Evolutionary conservation across 176 grass and related monocot species (phyloP).

Genomic region (Hordeum marinum): DNA sequence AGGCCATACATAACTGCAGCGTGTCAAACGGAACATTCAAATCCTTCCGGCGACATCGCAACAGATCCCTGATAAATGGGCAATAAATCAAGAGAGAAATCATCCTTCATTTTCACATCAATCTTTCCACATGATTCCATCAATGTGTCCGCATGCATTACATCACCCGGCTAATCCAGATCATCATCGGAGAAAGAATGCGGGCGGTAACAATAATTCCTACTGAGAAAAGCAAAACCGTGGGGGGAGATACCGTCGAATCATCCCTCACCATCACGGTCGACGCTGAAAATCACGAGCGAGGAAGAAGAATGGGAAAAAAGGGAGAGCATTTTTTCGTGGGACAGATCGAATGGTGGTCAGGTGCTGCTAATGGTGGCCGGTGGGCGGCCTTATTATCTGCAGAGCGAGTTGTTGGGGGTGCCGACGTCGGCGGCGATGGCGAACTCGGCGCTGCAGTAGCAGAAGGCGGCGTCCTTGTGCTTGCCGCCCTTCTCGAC

Average conservation of each 20-base stretch:
- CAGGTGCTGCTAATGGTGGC: not conserved
- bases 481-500: constrained; percentile 33
- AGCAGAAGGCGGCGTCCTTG: constrained; percentile 42
- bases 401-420: constrained; percentile 51
- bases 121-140: constrained; percentile 10
- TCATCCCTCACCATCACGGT: constrained; percentile 45
- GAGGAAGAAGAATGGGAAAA: not conserved
- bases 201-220: not conserved
- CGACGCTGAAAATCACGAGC: not conserved
- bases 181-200: constrained; percentile 11
- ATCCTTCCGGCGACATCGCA: constrained; percentile 5
- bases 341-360: not conserved
- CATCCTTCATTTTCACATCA: constrained; percentile 6
- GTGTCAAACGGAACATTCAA: not conserved
- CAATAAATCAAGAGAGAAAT: not conserved
- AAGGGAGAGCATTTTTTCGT: not conserved
- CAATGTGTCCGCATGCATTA: constrained; percentile 2
- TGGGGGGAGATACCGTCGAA: constrained; percentile 50
- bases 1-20: constrained; percentile 14
- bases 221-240: not conserved
- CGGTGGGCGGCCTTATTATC: constrained; percentile 25
- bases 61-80: not conserved
- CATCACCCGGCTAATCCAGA: constrained; percentile 24
- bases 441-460: constrained; percentile 54
- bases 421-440: constrained; percentile 5